A percentile compares a stretch with the other conserved stretches of the same genome.
phyloP scores from a whole-genome alignment of 1,139 yeast species.

The Debaryomycetaceae sp. region DNA sequence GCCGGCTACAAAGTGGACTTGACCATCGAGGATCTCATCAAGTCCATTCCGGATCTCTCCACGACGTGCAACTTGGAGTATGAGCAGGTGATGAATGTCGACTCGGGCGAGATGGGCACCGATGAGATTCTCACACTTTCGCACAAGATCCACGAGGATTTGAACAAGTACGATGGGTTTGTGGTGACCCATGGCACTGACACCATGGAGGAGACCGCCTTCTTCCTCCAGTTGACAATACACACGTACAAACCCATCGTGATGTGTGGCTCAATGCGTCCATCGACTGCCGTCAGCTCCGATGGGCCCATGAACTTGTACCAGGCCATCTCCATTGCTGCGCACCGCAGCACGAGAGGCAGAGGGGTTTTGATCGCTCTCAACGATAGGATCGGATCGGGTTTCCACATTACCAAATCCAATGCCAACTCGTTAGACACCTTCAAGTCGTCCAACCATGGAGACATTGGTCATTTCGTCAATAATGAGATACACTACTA shows the following conservation, averaged over 20 bases:
- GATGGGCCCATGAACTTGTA: slow-evolving; percentile 73
- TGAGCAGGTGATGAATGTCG: slow-evolving; percentile 63
- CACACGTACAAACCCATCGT: slow-evolving; percentile 58
- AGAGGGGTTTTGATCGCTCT: slow-evolving; percentile 63
- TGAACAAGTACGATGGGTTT: slow-evolving; percentile 47
- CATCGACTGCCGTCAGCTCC: slow-evolving; percentile 63
- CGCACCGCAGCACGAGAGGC: slow-evolving; percentile 44
- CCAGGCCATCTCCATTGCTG: slow-evolving; percentile 64
- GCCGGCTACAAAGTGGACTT: slow-evolving; percentile 68
- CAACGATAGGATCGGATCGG: slow-evolving; percentile 65
- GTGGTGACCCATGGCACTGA: slow-evolving; percentile 75
- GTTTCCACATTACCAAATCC: slow-evolving; percentile 65
- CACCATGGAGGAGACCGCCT: slow-evolving; percentile 68
- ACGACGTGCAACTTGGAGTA: slow-evolving; percentile 37
- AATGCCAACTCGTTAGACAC: slow-evolving; percentile 69
- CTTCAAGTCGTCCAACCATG: slow-evolving; percentile 64
- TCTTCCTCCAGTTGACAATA: slow-evolving; percentile 58
- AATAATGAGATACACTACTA: slow-evolving; percentile 62
- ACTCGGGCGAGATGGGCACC: slow-evolving; percentile 58
- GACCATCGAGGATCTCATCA: slow-evolving; percentile 57
- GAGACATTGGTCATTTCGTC: slow-evolving; percentile 66
- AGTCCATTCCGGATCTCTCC: slow-evolving; percentile 58
- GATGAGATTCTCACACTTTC: slow-evolving; percentile 29
- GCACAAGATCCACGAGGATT: slow-evolving; percentile 40
- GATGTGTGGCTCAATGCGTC: slow-evolving; percentile 71